Evolutionary conservation across 2,329 filamentous ascomycete genomes (phyloP), one percentile per base, ranked within the genome.

Genomic region (Nigrospora sphaerica): DNA sequence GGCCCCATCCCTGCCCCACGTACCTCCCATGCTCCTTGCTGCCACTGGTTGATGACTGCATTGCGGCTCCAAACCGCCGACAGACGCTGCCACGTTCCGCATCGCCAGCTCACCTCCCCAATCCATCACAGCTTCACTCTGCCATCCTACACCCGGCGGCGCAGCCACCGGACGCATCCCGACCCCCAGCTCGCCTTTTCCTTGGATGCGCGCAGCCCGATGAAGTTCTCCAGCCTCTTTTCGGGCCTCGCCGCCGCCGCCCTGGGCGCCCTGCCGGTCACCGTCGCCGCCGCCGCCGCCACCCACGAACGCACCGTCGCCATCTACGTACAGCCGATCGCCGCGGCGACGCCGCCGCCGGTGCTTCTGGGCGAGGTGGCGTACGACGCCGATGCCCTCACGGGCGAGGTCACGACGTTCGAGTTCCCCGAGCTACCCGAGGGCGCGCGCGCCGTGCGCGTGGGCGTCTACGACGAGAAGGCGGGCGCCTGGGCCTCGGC

Each of bases 391-490:
- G 59, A 68, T 3, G 60, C 67, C 35, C 61, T 64, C 36, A 63
- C 66, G n/a, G 66, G 75, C 33, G 67, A 72, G 32, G 60, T 84
- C 32, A 51, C 70, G 39, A 70, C 72, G 31, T 85, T 79, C 65
- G 76, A 82, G 50, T 69, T 73, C 2, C 80, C 80, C 36, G 74
- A 78, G 39, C 59, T 79, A 10, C 66, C 70, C 17, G 65, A 70
- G 4, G 62, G 65, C 7, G 60, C 68, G 6, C 55, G 59, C n/a
- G 71, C 80, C 11, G 68, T 83, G 44, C 77, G 80, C 51, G 64
- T 84, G 42, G 81, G 81, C 35, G 57, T 78, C 49, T 84, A 76
- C 64, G 73, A 82, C 62, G 52, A 67, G 18, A 58, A 66, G 19
- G 55, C 70, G 12, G 55, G 60, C 41, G 50, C 54, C 37, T 84